Percentiles rank a stretch among this genome's conserved stretches.
Conservation (phyloP, 495 filamentous ascomycete genomes). For the Aspergillus homomorphus region DNA sequence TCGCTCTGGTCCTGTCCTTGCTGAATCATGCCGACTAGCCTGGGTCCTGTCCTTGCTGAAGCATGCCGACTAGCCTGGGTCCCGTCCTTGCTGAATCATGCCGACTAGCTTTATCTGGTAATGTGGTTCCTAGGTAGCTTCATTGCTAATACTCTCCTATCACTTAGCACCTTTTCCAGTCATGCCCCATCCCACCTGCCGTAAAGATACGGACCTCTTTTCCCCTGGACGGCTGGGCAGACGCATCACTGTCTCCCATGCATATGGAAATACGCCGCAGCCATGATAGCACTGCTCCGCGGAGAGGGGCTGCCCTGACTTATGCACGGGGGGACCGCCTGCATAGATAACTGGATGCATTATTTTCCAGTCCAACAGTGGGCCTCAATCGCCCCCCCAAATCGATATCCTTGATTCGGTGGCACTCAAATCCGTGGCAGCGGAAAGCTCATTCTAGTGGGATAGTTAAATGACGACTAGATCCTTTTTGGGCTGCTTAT, state of each 20-base stretch:
- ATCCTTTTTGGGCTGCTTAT: not conserved
- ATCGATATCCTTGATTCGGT: slow-evolving; percentile 1
- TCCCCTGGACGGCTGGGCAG: not conserved
- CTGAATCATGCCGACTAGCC: not conserved
- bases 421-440: slow-evolving; percentile 7
- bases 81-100: not conserved
- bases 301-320: not conserved
- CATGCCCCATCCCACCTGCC: not conserved
- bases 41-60: too few species aligned
- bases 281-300: too few species aligned
- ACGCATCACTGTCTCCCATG: too few species aligned
- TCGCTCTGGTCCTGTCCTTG: not conserved
- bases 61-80: too few species aligned
- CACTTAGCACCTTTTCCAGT: not conserved
- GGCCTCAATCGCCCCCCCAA: not conserved
- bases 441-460: slow-evolving; percentile 3
- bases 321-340: not conserved
- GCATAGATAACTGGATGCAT: not conserved
- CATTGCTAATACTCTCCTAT: not conserved
- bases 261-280: too few species aligned
- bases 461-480: slow-evolving; percentile 2
- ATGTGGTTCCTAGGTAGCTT: not conserved
- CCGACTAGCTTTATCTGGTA: not conserved
- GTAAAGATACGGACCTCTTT: not conserved
- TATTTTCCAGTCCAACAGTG: not conserved